phyloP scores from a whole-genome alignment of 2,329 filamentous ascomycete species.

The Cordyceps cicadae region DNA sequence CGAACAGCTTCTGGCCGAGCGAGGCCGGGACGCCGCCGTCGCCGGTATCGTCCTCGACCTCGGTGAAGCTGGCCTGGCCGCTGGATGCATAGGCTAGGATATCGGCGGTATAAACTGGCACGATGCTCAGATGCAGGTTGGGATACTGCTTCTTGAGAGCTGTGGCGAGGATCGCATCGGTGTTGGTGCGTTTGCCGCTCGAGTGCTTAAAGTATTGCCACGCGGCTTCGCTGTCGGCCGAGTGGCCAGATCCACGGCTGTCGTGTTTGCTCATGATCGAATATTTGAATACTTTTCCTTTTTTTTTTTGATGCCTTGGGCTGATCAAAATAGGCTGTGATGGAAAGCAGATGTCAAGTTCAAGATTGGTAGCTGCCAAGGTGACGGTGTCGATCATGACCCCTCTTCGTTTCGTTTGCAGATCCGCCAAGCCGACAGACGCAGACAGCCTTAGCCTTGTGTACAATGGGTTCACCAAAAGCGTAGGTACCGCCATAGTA shows the following conservation, averaged over 20 bases:
- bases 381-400: neutral
- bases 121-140: constrained; percentile 4
- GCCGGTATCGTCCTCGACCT: constrained; percentile 20
- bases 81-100: constrained; percentile 35
- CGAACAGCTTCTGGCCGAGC: constrained; percentile 31
- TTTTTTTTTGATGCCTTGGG: neutral
- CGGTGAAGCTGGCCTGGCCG: constrained; percentile 28
- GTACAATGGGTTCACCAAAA: neutral
- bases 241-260: neutral
- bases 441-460: neutral
- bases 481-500: neutral
- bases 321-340: neutral
- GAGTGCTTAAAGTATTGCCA: constrained; percentile 30
- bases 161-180: constrained; percentile 33
- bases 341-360: neutral
- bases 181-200: constrained; percentile 32
- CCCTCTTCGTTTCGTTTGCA: neutral
- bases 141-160: constrained; percentile 28
- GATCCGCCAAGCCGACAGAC: neutral
- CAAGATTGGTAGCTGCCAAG: neutral
- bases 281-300: too few species aligned
- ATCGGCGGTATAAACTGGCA: constrained; percentile 20
- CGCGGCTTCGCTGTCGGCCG: neutral
- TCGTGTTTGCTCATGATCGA: neutral
- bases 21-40: constrained; percentile 24